Base-by-base conservation (phyloP, 2,329 filamentous ascomycete genomes). In the Pyrenophora tritici-repentis region DNA sequence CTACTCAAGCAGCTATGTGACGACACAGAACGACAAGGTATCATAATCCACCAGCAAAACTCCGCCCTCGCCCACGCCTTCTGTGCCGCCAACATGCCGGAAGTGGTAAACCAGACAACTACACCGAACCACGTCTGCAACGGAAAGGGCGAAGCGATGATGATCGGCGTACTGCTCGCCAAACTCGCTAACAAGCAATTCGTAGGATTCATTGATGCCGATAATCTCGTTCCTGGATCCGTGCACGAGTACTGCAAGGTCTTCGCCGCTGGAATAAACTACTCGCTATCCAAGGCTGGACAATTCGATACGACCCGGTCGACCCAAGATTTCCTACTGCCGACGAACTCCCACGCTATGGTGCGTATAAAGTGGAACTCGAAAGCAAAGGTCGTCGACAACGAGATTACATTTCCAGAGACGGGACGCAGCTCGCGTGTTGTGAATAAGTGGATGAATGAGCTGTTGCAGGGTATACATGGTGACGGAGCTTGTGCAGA, bases 361-460 rank as follows among this genome's bases (percentile, higher is more conserved):
- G 47, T 62, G 6, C 54, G 57, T 17, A 56, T 62, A 33, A 60
- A 62, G 38, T 60, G 57, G 57, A 60, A 53, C 12, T 60, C 55
- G 0, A 62, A 60, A 36, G 48, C 55, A 8, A 62, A 60, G 38
- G 46, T 60, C 14, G 20, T 37, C 12, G 47, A 56, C 6, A 42
- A 39, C 5, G 41, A 50, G 35, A 48, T 62, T 2, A 47, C 53
- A 1, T 44, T 54, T 9, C 35, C 53, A 13, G 45, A 47, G n/a
- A 50, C 41, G 1, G 59, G 59, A 22, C 52, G 59, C 3, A 58
- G 52, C 44, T 62, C 57, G 3, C 45, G 50, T 12, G 46, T 60
- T 2, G 54, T 58, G 5, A 60, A 60, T 29, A 8, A 51, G 3
- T 58, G 53, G 57, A 59, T 62, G 55, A 53, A 55, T 17, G 40